Percentiles rank a stretch among this genome's conserved stretches.
These are phyloP conservation scores for Mrakia blollopis DNA, from an alignment of 768 basidiomycete species.

Conservation along the genomic window DNA sequence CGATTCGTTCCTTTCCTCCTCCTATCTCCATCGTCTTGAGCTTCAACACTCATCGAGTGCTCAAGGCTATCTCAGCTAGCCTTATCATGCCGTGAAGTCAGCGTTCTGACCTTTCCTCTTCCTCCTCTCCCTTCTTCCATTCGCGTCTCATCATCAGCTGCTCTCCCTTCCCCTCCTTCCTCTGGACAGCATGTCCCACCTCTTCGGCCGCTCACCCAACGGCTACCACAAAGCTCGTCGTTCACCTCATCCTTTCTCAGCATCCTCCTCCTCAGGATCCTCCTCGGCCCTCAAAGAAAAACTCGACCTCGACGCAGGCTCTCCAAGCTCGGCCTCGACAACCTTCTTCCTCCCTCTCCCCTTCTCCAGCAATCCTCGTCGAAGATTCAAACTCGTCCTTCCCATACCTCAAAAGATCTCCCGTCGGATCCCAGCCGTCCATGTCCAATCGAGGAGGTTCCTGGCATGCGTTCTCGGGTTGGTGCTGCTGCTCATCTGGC, in stretches of 20 bases:
- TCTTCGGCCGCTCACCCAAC: slow-evolving; percentile 30
- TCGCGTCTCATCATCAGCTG: background rate
- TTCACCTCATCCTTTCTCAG: slow-evolving; percentile 36
- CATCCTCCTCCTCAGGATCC: slow-evolving; percentile 20
- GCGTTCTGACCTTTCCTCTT: background rate
- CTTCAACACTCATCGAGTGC: too few relatives aligned
- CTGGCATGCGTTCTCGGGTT: slow-evolving; percentile 23
- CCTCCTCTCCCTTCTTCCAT: background rate
- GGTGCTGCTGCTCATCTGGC: slow-evolving; percentile 22
- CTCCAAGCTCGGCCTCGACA: slow-evolving; percentile 50
- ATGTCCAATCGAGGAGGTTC: slow-evolving; percentile 4
- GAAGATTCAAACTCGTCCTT: slow-evolving; percentile 56
- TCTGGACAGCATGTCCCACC: slow-evolving; percentile 28
- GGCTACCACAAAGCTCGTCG: slow-evolving; percentile 36
- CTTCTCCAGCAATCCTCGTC: slow-evolving; percentile 55
- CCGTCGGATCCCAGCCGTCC: slow-evolving; percentile 53
- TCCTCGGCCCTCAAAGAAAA: slow-evolving; percentile 36
- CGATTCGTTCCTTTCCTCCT: too few relatives aligned
- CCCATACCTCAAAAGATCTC: slow-evolving; percentile 61
- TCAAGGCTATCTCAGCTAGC: too few relatives aligned
- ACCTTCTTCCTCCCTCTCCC: slow-evolving; percentile 56
- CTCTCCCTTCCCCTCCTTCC: background rate
- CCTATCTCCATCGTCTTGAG: too few relatives aligned
- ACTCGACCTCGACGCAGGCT: slow-evolving; percentile 43
- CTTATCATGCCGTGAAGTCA: too few relatives aligned